Base-by-base conservation (phyloP, 371 early-diverging fungal genomes). In the Cokeromyces recurvatus region DNA sequence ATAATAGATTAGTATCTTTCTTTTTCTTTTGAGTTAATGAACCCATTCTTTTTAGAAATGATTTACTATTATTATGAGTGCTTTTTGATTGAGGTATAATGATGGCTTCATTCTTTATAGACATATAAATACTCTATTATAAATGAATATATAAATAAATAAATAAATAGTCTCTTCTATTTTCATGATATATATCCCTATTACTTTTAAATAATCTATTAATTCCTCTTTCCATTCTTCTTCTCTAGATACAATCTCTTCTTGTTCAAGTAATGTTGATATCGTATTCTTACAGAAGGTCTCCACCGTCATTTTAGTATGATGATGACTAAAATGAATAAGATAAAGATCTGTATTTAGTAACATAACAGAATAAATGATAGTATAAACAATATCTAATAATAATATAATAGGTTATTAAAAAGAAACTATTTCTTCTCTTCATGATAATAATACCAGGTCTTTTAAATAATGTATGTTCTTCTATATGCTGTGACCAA, bases 261-360 rank as follows among this genome's bases (percentile, higher is more conserved):
- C 21, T 23, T 72, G 74, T 8, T 72, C 64, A 15, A 60, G 48
- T 14, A 82, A 48, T 0, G 74, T 66, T 4, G 62, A 46, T 58
- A 81, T 57, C 0, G 79, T 75, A 38, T 82, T 78, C 24, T 68
- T 60, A 32, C 73, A 54, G 43, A 82, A 82, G 10, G 73, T 66
- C 0, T 61, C 45, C 8, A 64, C 46, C 4, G 76, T 61, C 79
- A 82, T 82, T 44, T 62, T 72, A 7, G 69, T 64, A 41, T 77
- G 81, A 43, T 77, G 79, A 6, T 56, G 52, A 24, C 27, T 44
- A 5, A 47, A 36, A 42, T 81, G 78, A 6, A 84, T 85, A 35
- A 87, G 69, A 55, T 92, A 87, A 23, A 94, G 68, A 55, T 95
- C 95, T 6, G 95, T 95, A 57, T 95, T 95, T 5, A 95, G 76